Conservation (phyloP, 306 rosid species). For the Cucumis sativus region DNA sequence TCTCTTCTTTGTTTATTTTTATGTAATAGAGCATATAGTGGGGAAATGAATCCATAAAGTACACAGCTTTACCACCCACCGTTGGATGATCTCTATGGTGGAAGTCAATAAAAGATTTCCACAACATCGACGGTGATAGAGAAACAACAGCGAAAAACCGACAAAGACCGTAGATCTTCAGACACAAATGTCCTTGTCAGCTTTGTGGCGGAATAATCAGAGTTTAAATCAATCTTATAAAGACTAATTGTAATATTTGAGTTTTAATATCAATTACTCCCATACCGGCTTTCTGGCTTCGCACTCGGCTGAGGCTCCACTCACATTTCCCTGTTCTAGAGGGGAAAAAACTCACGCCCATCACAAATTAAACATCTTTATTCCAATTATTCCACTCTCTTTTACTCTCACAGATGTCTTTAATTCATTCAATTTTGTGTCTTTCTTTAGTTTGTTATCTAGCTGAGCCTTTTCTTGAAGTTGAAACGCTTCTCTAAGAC, state of each 20-base stretch:
- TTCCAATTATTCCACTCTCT: neutral
- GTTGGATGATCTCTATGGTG: neutral
- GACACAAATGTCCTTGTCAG: slow-evolving; percentile 1
- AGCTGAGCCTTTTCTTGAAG: neutral
- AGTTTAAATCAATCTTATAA: neutral
- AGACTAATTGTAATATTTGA: neutral
- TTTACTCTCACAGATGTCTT: neutral
- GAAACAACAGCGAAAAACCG: neutral
- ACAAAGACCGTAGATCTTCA: neutral
- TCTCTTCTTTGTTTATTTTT: too few relatives aligned
- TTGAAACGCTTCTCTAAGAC: neutral
- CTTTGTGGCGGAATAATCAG: slow-evolving; percentile 2
- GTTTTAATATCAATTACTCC: neutral
- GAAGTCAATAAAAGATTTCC: neutral
- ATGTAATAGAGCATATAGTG: neutral
- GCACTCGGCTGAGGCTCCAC: neutral
- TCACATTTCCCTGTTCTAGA: neutral
- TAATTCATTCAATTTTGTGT: neutral
- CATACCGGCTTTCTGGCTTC: neutral
- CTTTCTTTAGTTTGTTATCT: neutral
- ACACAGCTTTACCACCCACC: neutral
- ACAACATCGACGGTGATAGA: neutral
- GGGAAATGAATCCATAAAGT: neutral
- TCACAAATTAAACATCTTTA: neutral
- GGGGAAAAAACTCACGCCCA: neutral